Conservation (phyloP, 2,329 filamentous ascomycete species). For the Paraphaeosphaeria minitans region DNA sequence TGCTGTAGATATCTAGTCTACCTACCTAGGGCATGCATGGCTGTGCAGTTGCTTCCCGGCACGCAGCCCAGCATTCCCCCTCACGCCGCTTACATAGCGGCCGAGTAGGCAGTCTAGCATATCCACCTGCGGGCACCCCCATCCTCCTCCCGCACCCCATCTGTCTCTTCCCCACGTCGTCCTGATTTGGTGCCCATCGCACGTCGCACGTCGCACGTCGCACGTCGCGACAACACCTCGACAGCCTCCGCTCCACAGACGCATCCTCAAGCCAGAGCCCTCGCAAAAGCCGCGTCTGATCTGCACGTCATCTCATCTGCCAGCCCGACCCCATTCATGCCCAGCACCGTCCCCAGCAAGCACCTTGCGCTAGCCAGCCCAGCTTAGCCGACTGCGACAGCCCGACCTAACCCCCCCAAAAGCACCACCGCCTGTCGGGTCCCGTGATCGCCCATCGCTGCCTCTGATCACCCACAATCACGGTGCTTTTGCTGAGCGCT, state of each 20-base stretch:
- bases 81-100: slow-evolving; percentile 12
- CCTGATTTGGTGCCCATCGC: slow-evolving; percentile 8
- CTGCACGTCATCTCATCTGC: slow-evolving; percentile 4
- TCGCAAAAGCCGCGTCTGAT: neutral
- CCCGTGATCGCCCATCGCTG: slow-evolving; percentile 16
- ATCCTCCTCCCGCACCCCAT: slow-evolving; percentile 15
- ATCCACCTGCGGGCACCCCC: slow-evolving; percentile 7
- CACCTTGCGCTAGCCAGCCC: slow-evolving; percentile 4
- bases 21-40: no score
- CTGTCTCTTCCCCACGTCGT: slow-evolving; percentile 15
- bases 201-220: no score
- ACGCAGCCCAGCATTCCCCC: slow-evolving; percentile 8
- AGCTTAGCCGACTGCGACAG: neutral
- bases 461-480: slow-evolving; percentile 6
- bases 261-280: slow-evolving; percentile 7
- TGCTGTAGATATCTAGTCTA: no score
- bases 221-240: neutral
- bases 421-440: neutral
- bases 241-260: slow-evolving; percentile 9
- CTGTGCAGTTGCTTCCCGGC: slow-evolving; percentile 9
- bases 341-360: slow-evolving; percentile 6
- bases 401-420: neutral
- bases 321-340: slow-evolving; percentile 2
- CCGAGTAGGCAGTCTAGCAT: slow-evolving; percentile 1
- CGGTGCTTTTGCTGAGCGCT: slow-evolving; percentile 9